A percentile compares a stretch with the other conserved stretches of the same genome.
Evolutionary conservation across 2,329 filamentous ascomycete genomes (phyloP).

Genomic region (Penicillium sp.): DNA sequence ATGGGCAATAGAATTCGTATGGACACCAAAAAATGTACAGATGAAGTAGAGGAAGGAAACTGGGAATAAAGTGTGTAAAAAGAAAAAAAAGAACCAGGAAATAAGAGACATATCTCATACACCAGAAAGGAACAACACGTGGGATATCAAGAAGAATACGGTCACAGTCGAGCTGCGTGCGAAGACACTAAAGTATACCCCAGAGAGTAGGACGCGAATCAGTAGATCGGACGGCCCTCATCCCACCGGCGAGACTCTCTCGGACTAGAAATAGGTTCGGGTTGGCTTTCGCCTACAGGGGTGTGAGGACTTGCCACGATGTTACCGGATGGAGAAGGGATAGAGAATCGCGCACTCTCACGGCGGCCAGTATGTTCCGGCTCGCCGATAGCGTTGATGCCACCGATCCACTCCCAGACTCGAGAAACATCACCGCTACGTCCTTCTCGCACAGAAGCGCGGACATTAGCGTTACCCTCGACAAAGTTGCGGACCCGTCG

Average conservation of each 20-base stretch:
- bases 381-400: conserved; percentile 46
- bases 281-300: conserved; percentile 11
- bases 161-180: conserved; percentile 1
- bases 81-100: neutral
- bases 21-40: conserved; percentile 14
- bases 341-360: conserved; percentile 22
- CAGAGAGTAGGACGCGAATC: conserved; percentile 6
- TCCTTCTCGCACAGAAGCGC: conserved; percentile 61
- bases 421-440: conserved; percentile 50
- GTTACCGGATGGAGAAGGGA: conserved; percentile 22
- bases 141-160: conserved; percentile 9
- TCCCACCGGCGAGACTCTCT: conserved; percentile 33
- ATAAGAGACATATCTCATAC: conserved; percentile 8
- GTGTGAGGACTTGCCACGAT: conserved; percentile 10
- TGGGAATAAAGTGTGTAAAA: neutral
- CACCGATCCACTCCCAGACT: conserved; percentile 62
- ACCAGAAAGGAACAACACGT: conserved; percentile 1
- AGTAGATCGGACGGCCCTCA: conserved; percentile 38
- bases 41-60: neutral
- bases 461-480: conserved; percentile 86
- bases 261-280: conserved; percentile 19
- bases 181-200: conserved; percentile 7
- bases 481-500: conserved; percentile 71
- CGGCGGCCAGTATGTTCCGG: conserved; percentile 22
- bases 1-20: conserved; percentile 7